A percentile compares a stretch with the other conserved stretches of the same genome.
These are phyloP conservation scores for Brassica balearica DNA, from an alignment of 441 rosid species.

Conservation along the genomic window DNA sequence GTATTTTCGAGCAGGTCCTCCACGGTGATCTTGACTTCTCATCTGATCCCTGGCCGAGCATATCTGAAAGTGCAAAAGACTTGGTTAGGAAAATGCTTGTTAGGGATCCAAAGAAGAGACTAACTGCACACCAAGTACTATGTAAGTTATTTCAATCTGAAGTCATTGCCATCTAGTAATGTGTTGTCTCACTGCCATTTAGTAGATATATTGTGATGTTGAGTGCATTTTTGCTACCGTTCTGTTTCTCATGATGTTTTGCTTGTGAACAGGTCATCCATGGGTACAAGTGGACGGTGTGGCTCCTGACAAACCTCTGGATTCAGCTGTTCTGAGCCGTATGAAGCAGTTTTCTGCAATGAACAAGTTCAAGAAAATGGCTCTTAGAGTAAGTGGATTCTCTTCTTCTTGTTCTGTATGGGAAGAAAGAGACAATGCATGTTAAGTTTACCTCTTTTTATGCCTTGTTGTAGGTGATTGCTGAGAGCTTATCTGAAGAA, in stretches of 20 bases:
- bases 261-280: constrained; percentile 73
- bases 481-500: constrained; percentile 91
- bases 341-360: constrained; percentile 95
- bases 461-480: constrained; percentile 62
- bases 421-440: constrained; percentile 6
- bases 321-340: constrained; percentile 90
- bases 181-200: constrained; percentile 11
- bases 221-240: not conserved
- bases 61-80: constrained; percentile 91
- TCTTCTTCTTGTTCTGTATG: constrained; percentile 20
- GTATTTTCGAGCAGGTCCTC: constrained; percentile 84
- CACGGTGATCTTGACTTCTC: constrained; percentile 90
- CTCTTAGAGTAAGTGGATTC: constrained; percentile 63
- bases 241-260: constrained; percentile 14
- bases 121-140: constrained; percentile 85
- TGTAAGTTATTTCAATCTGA: constrained; percentile 56
- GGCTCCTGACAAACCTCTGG: constrained; percentile 96
- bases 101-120: constrained; percentile 78
- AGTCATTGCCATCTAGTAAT: not conserved
- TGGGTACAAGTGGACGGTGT: constrained; percentile 91
- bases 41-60: constrained; percentile 89
- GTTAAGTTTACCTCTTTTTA: constrained; percentile 2
- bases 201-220: constrained; percentile 6
- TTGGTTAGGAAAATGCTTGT: constrained; percentile 85
- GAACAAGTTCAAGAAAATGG: constrained; percentile 97